These are phyloP conservation scores for Aphelidium insulamus DNA, from an alignment of 371 early-diverging fungal species.

Conservation along the genomic window DNA sequence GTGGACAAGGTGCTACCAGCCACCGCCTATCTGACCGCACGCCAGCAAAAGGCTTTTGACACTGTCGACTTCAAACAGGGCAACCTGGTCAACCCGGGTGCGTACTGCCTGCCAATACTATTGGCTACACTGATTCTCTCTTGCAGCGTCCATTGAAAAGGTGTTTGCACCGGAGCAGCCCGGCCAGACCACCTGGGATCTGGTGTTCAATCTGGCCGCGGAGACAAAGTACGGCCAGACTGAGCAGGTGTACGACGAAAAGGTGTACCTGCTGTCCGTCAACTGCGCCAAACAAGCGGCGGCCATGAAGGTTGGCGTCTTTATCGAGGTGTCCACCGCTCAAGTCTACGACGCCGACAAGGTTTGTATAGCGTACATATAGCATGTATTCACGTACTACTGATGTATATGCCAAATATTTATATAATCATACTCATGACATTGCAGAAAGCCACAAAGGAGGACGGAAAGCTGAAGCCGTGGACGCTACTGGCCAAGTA, in stretches of 20 bases:
- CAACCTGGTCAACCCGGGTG: constrained; percentile 54
- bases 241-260: constrained; percentile 65
- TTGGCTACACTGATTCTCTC: not conserved
- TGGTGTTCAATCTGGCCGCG: constrained; percentile 70
- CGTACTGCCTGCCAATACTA: constrained; percentile 3
- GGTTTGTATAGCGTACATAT: constrained; percentile 13
- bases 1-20: constrained; percentile 75
- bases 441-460: constrained; percentile 37
- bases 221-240: constrained; percentile 78
- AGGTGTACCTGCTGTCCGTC: constrained; percentile 44
- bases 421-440: not conserved
- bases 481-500: constrained; percentile 57
- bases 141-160: constrained; percentile 36
- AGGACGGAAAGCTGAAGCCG: constrained; percentile 47
- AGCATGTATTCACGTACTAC: not conserved
- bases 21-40: constrained; percentile 49
- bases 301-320: constrained; percentile 38
- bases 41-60: constrained; percentile 37
- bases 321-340: constrained; percentile 64
- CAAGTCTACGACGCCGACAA: constrained; percentile 62
- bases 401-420: not conserved
- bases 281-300: constrained; percentile 61
- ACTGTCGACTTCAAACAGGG: constrained; percentile 60
- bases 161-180: constrained; percentile 43
- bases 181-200: constrained; percentile 36